These are phyloP conservation scores for Globisporangium yorkense DNA, from an alignment of 352 stramenopile genomes.

Conservation along the genomic window DNA sequence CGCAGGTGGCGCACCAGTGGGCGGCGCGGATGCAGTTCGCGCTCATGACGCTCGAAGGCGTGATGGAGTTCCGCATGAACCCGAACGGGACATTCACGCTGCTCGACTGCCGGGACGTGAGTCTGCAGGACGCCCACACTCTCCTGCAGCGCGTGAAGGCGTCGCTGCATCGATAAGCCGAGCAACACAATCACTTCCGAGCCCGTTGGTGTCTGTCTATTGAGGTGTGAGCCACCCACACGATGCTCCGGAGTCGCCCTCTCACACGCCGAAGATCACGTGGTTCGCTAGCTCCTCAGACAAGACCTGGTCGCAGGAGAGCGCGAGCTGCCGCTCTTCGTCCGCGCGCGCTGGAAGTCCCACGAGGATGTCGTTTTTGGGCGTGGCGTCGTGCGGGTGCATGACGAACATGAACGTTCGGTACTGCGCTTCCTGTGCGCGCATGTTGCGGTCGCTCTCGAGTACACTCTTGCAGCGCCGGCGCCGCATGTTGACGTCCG, in stretches of 20 bases:
- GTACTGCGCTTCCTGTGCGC: conserved; percentile 48
- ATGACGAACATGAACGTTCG: conserved; percentile 76
- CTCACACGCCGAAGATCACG: conserved; percentile 13
- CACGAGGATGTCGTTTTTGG: conserved; percentile 83
- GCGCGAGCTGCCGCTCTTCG: conserved; percentile 15
- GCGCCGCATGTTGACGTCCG: conserved; percentile 40
- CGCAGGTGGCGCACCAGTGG: conserved; percentile 48
- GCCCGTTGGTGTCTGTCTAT: too few relatives aligned
- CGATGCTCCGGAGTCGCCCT: neutral
- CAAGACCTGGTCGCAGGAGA: conserved; percentile 22
- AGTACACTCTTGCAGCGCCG: conserved; percentile 77
- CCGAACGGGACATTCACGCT: conserved; percentile 36
- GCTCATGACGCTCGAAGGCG: conserved; percentile 75
- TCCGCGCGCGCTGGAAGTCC: conserved; percentile 36
- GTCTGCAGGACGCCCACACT: conserved; percentile 22
- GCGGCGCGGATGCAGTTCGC: conserved; percentile 73
- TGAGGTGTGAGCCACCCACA: too few relatives aligned
- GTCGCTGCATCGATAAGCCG: conserved; percentile 3
- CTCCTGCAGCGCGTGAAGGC: conserved; percentile 42
- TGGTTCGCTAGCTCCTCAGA: conserved; percentile 1
- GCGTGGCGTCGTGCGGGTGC: conserved; percentile 57
- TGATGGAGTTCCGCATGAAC: conserved; percentile 50
- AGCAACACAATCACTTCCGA: neutral
- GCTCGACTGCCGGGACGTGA: conserved; percentile 43
- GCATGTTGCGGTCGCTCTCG: conserved; percentile 71